A percentile compares a stretch with the other conserved stretches of the same genome.
These are phyloP conservation scores for Colletotrichum incanum DNA, from an alignment of 2,329 filamentous ascomycete genomes.

Conservation along the genomic window DNA sequence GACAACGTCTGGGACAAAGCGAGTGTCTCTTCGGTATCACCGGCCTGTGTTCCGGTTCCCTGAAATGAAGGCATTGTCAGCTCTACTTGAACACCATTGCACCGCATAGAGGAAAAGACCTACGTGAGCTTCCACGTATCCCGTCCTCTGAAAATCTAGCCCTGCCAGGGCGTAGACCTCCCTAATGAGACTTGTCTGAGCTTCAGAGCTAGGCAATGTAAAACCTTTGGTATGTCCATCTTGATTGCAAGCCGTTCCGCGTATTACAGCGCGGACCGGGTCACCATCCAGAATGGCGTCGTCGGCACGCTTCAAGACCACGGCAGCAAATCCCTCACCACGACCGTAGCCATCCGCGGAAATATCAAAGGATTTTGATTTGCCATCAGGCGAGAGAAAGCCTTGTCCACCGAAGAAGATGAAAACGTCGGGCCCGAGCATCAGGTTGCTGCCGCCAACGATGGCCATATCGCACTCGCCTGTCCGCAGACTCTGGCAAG, in stretches of 20 bases:
- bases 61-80: neutral
- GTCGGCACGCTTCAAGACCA: constrained; percentile 63
- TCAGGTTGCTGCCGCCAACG: constrained; percentile 45
- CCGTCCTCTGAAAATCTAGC: constrained; percentile 45
- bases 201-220: constrained; percentile 48
- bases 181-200: constrained; percentile 54
- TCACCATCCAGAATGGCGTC: constrained; percentile 59
- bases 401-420: neutral
- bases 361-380: neutral
- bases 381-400: neutral
- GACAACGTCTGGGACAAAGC: constrained; percentile 63
- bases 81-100: no score
- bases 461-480: constrained; percentile 51
- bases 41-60: constrained; percentile 69
- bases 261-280: constrained; percentile 49
- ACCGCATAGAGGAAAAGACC: neutral
- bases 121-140: constrained; percentile 62
- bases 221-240: constrained; percentile 61
- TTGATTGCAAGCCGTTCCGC: constrained; percentile 53
- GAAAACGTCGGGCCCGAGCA: neutral
- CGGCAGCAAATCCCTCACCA: constrained; percentile 44
- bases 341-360: neutral
- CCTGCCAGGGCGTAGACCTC: constrained; percentile 52
- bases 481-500: constrained; percentile 48
- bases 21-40: constrained; percentile 68